Evolutionary conservation across 176 grass and related monocot genomes (phyloP).

Genomic region (Stipa capillata): DNA sequence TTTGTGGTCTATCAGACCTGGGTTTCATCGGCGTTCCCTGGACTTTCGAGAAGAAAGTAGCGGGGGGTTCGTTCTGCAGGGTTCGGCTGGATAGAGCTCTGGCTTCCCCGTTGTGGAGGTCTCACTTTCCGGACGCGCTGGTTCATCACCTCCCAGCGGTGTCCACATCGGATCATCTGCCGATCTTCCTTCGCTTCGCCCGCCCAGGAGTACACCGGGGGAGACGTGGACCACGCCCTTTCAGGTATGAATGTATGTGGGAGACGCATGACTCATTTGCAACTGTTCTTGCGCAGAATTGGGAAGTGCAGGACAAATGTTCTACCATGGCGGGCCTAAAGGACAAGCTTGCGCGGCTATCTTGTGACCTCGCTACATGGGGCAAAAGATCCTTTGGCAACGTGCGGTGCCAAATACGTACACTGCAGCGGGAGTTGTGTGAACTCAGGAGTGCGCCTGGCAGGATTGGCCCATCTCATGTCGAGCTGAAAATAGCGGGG

Average conservation of each 20-base stretch:
- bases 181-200: not conserved
- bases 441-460: fast-evolving
- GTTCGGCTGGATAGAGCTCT: not conserved
- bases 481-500: not conserved
- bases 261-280: not conserved
- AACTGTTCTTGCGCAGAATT: not conserved
- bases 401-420: not conserved
- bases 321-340: not conserved
- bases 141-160: not conserved
- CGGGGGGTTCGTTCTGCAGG: not conserved
- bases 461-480: not conserved
- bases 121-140: not conserved
- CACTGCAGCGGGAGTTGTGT: not conserved
- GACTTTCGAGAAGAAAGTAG: not conserved
- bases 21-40: not conserved
- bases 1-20: not conserved
- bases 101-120: not conserved
- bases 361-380: too few relatives aligned
- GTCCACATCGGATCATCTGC: not conserved
- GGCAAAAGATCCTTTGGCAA: not conserved
- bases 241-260: not conserved
- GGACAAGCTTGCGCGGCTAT: not conserved
- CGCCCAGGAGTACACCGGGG: too few relatives aligned
- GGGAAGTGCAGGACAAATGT: not conserved
- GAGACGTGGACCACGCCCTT: not conserved